Conservation (phyloP, 495 filamentous ascomycete species). For the Daldinia concentrica region DNA sequence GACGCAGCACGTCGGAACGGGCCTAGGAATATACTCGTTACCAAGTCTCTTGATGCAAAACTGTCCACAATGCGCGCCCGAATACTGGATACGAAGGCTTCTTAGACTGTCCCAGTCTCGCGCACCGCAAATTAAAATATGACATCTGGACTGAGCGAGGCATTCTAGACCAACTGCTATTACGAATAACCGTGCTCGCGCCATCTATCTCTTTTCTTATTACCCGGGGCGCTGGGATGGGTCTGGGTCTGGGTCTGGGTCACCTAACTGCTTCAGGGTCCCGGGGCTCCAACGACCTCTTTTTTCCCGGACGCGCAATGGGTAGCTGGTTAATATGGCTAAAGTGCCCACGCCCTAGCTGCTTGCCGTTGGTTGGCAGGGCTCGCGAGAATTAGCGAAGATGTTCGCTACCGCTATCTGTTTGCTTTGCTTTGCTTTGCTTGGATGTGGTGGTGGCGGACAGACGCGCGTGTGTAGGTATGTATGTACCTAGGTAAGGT, state of each 20-base stretch:
- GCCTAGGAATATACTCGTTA: slow-evolving; percentile 15
- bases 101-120: slow-evolving; percentile 26
- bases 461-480: not conserved
- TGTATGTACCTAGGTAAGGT: not conserved
- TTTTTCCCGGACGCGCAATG: slow-evolving; percentile 34
- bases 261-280: slow-evolving; percentile 34
- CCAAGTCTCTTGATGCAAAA: slow-evolving; percentile 3
- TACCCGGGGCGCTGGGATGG: slow-evolving; percentile 34
- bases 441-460: slow-evolving; percentile 16
- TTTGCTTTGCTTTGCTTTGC: too few relatives aligned
- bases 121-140: slow-evolving; percentile 31
- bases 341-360: slow-evolving; percentile 19
- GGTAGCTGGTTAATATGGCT: slow-evolving; percentile 41
- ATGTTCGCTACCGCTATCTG: not conserved
- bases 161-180: slow-evolving; percentile 41
- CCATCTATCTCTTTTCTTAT: slow-evolving; percentile 18
- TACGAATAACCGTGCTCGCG: slow-evolving; percentile 11
- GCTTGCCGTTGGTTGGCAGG: not conserved
- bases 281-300: slow-evolving; percentile 26
- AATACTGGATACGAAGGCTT: not conserved
- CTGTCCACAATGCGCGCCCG: slow-evolving; percentile 16
- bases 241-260: not conserved
- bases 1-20: slow-evolving; percentile 28
- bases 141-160: slow-evolving; percentile 43
- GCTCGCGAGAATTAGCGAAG: slow-evolving; percentile 5